Base-by-base conservation (phyloP, 495 filamentous ascomycete genomes). In the Elasticomyces elasticus region DNA sequence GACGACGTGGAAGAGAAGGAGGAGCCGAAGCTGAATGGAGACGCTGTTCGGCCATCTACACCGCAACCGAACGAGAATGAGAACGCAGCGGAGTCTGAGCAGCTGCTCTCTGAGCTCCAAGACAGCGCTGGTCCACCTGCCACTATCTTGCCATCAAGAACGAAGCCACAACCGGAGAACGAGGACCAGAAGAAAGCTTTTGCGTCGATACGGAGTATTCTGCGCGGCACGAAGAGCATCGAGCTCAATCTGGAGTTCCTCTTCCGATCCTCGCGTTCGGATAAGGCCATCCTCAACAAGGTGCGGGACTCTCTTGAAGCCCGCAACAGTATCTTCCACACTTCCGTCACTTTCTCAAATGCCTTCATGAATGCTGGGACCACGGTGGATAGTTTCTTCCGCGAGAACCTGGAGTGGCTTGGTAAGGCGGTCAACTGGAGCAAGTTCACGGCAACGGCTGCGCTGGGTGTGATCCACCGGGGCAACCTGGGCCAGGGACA, bases 281-380 rank as follows among this genome's bases (percentile, higher is more conserved):
- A 88, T 57, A 79, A 87, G 53, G 82, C 79, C 58, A 94, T 96
- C 56, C 78, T 99, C 49, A 96, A 95, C 73, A 97, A 95, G 71
- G 80, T 97, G 35, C 83, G 89, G 28, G 92, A 99, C 68, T 95
- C 89, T 59, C 72, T 99, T 23, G 94, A 99, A 66, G 87, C 87
- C 37, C 78, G 94, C 30, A 96, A 96, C 68, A 97, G 92, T 23
- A 99, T 99, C 52, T 99, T 96, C 77, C 94, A 99, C 68, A 92
- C 86, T 3, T 87, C 89, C 0, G 88, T 97, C 35, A 97, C 92
- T 0, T 88, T 99, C 58, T 91, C 92, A 56, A 96, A 96, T 66
- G 94, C 89, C 12, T 97, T 99, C 69, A 99, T 97, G 91, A 92
- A 99, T 63, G 87, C 94, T n/a, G 94, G 94, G 30, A 97, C 94